A percentile compares a stretch with the other conserved stretches of the same genome.
phyloP scores from a whole-genome alignment of 2,329 filamentous ascomycete species.

The Lasiodiplodia theobromae region DNA sequence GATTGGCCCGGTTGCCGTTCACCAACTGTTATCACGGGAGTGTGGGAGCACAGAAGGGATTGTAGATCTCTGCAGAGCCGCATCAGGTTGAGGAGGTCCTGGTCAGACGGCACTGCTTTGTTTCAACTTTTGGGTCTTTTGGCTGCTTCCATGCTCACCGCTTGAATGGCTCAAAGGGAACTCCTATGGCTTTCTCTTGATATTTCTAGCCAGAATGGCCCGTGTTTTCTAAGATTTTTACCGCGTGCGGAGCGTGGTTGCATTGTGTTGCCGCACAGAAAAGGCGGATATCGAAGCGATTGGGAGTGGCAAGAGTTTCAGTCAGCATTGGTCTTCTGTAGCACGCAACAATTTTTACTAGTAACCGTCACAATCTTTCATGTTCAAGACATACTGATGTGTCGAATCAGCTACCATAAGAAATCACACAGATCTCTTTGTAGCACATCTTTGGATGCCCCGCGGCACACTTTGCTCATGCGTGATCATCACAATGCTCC shows the following conservation, averaged over 20 bases:
- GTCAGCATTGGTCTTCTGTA: too few relatives aligned
- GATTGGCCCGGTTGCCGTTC: neutral
- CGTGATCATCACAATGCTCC: too few relatives aligned
- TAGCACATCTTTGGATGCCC: too few relatives aligned
- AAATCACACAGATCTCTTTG: too few relatives aligned
- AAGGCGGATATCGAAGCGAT: too few relatives aligned
- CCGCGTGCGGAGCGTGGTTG: neutral
- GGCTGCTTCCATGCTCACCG: neutral
- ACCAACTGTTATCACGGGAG: neutral
- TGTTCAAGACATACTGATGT: too few relatives aligned
- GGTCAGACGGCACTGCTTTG: neutral
- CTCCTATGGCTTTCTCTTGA: neutral
- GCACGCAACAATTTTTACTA: too few relatives aligned
- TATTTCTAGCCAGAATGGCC: neutral
- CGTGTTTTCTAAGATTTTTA: neutral
- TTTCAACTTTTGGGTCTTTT: neutral
- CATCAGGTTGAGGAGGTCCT: neutral
- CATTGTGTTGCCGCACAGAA: too few relatives aligned
- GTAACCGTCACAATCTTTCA: too few relatives aligned
- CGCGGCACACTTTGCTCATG: too few relatives aligned
- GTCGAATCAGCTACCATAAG: too few relatives aligned
- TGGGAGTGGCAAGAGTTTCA: too few relatives aligned
- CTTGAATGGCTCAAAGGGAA: neutral
- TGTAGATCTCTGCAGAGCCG: neutral
- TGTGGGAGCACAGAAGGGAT: neutral